Base-by-base conservation (phyloP, 1,139 yeast species). In the Candida sojae region DNA sequence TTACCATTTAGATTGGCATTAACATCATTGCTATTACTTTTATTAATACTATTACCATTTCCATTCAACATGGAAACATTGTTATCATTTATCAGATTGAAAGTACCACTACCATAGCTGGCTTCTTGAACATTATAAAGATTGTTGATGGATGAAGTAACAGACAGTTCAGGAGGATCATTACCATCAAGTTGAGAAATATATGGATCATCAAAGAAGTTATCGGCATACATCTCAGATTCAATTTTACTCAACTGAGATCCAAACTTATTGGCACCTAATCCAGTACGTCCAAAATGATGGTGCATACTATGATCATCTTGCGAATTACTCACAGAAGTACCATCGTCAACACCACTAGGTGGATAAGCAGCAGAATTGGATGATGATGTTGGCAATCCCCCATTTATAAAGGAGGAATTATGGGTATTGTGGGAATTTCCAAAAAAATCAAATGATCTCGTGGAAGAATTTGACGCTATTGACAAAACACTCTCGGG, bases 401-500 rank as follows among this genome's bases (percentile, higher is more conserved):
- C 56, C 7, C 66, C 66, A 47, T 53, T 54, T 17, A 52, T 17
- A 41, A 50, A 53, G 8, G 57, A 48, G 12, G 45, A 46, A 25
- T 51, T 48, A 29, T 43, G 46, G 25, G 46, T 51, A 6, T 25
- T 39, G 34, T 32, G 46, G 6, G 28, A 42, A 26, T 34, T 42
- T 11, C 53, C 53, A 30, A 45, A 35, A 32, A 53, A 50, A 39
- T 56, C 59, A 48, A 53, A 53, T 26, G 59, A 56, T 31, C 59
- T 41, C 31, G 66, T 58, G n/a, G 78, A 72, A 8, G 75, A 70
- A 49, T 69, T 73, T 0, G 77, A 71, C 7, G 75, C 62, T 12
- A 72, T 58, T 1, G 79, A 73, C 51, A 74, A 54, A 9, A 71
- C 78, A 51, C 77, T 70, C 53, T 73, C 77, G 0, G 79, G 79